Percentiles rank a stretch among this genome's conserved stretches.
Conservation (phyloP, 1,284 basidiomycete species). For the Trametes polyzona region DNA sequence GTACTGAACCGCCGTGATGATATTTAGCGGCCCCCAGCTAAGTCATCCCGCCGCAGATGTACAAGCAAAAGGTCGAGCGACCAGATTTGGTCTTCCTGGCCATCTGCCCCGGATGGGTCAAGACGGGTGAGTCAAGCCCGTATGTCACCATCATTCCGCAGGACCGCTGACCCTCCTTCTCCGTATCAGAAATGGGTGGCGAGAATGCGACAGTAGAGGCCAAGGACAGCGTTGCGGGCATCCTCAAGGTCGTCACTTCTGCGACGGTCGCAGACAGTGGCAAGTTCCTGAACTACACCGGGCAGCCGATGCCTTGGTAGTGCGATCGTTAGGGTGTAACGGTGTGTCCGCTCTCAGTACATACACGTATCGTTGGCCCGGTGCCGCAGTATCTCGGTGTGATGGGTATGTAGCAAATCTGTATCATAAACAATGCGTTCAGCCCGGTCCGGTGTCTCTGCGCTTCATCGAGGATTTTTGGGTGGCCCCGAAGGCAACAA, state of each 20-base stretch:
- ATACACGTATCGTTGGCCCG: not conserved
- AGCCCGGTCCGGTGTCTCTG: too few species aligned
- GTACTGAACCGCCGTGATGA: too few species aligned
- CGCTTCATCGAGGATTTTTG: too few species aligned
- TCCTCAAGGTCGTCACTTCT: slow-evolving; percentile 30
- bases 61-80: not conserved
- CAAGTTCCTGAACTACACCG: slow-evolving; percentile 35
- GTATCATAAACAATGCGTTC: too few species aligned
- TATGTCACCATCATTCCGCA: too few species aligned
- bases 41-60: not conserved
- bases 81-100: not conserved
- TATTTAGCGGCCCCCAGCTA: too few species aligned
- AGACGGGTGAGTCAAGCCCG: too few species aligned
- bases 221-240: slow-evolving; percentile 29
- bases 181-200: slow-evolving; percentile 40
- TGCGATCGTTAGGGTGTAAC: not conserved
- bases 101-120: not conserved
- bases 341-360: too few species aligned
- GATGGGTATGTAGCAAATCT: too few species aligned
- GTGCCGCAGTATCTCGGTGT: not conserved
- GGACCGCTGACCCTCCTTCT: too few species aligned
- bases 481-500: too few species aligned
- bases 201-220: slow-evolving; percentile 34
- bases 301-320: slow-evolving; percentile 22
- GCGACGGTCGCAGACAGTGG: slow-evolving; percentile 32